Evolutionary conservation across 2,329 filamentous ascomycete species (phyloP).

Genomic region (Rutstroemia sydowiana): DNA sequence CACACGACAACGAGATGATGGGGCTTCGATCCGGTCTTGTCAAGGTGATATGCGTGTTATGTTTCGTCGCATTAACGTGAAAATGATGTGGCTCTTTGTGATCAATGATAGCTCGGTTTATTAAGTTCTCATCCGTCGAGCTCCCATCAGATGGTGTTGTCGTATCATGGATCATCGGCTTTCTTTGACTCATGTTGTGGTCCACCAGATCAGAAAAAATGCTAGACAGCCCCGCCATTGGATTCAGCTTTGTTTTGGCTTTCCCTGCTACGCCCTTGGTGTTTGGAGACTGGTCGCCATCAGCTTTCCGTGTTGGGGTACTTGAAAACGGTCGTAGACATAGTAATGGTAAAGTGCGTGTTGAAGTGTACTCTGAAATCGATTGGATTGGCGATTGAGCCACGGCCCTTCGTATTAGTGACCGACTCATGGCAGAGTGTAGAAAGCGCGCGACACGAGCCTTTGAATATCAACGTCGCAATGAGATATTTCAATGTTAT

Average conservation of each 20-base stretch:
- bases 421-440: constrained; percentile 26
- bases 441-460: background rate
- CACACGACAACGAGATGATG: constrained; percentile 72
- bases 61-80: constrained; percentile 79
- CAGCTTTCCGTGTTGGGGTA: constrained; percentile 21
- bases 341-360: constrained; percentile 10
- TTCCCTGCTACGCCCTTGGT: too few relatives aligned
- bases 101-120: constrained; percentile 25
- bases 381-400: constrained; percentile 21
- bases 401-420: constrained; percentile 23
- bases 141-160: too few relatives aligned
- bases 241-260: background rate
- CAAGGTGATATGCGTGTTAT: constrained; percentile 92
- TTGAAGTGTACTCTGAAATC: constrained; percentile 11
- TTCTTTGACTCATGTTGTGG: background rate
- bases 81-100: constrained; percentile 67
- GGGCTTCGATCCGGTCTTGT: constrained; percentile 73
- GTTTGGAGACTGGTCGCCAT: too few relatives aligned
- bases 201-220: background rate
- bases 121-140: too few relatives aligned
- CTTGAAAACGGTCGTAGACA: constrained; percentile 31
- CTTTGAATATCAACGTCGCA: background rate
- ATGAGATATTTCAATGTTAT: too few relatives aligned
- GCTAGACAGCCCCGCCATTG: background rate
- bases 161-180: too few relatives aligned